phyloP scores from a whole-genome alignment of 192 early-diverging fungal genomes.

The Borealophlyctis nickersoniae region DNA sequence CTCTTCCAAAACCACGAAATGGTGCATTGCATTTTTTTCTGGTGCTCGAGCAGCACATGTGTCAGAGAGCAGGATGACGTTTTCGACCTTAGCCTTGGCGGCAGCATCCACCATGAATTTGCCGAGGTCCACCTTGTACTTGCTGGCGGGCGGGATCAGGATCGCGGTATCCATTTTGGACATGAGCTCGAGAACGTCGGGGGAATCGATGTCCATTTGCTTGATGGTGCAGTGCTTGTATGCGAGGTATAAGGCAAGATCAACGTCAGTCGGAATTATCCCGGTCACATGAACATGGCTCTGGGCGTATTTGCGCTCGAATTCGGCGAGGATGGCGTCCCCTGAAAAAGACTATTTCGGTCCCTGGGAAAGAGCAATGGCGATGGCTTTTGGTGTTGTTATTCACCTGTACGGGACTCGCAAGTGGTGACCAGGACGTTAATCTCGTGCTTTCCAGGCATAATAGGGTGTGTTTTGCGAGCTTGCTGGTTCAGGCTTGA shows the following conservation, averaged over 20 bases:
- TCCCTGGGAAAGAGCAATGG: too few species aligned
- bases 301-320: slow-evolving; percentile 3
- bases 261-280: slow-evolving; percentile 2
- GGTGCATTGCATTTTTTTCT: background rate
- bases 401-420: slow-evolving; percentile 12
- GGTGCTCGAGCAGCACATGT: background rate
- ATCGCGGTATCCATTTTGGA: slow-evolving; percentile 14
- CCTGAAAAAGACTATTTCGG: background rate
- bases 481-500: too few species aligned
- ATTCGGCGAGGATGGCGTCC: slow-evolving; percentile 12
- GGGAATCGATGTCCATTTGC: too few species aligned
- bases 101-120: slow-evolving; percentile 13
- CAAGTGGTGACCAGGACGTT: slow-evolving; percentile 16
- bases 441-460: too few species aligned
- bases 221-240: too few species aligned
- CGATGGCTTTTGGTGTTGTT: too few species aligned
- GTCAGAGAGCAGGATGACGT: slow-evolving; percentile 10
- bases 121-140: slow-evolving; percentile 6
- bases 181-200: background rate
- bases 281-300: background rate
- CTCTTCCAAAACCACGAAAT: background rate
- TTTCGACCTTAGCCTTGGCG: slow-evolving; percentile 5
- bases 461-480: too few species aligned
- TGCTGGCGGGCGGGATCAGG: slow-evolving; percentile 10
- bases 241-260: too few species aligned